phyloP scores from a whole-genome alignment of 192 early-diverging fungal species.

The Coemansia sp. region DNA sequence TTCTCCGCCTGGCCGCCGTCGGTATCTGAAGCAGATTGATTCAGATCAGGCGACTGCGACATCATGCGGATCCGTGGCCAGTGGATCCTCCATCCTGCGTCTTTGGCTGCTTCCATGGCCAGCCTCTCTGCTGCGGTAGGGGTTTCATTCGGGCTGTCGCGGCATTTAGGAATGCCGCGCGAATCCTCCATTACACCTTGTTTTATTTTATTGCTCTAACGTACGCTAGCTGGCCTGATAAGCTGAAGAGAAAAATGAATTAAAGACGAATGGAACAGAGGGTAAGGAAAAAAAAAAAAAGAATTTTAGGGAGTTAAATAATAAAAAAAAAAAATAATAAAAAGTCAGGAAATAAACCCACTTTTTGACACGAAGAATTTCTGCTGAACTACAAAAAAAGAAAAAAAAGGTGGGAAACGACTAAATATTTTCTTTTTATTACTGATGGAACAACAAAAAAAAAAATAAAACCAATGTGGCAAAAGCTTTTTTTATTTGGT shows the following conservation, averaged over 20 bases:
- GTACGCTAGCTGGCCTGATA: not conserved
- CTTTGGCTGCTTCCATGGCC: conserved; percentile 34
- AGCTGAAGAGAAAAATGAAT: not conserved
- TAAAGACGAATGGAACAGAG: no score
- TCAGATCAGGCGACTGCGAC: conserved; percentile 49
- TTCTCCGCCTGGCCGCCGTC: not conserved
- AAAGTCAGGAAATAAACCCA: conserved; percentile 3
- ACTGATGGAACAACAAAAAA: not conserved
- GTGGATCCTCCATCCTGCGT: conserved; percentile 44
- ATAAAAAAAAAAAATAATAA: not conserved
- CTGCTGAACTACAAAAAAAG: no score
- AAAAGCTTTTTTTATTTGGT: not conserved
- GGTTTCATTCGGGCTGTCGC: not conserved
- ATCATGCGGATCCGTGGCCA: conserved; percentile 53
- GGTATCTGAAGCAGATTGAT: not conserved
- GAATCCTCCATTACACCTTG: conserved; percentile 10
- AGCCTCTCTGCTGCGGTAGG: conserved; percentile 33
- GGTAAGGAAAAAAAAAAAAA: conserved; percentile 9
- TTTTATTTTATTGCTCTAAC: not conserved
- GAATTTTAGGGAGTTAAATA: no score
- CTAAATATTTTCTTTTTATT: not conserved
- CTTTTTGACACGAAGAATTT: not conserved
- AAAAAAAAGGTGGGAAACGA: no score
- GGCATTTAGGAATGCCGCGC: conserved; percentile 18
- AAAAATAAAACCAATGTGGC: conserved; percentile 6